Base-by-base conservation (phyloP, 148 eudicot genomes). In the Rheum nobile region DNA sequence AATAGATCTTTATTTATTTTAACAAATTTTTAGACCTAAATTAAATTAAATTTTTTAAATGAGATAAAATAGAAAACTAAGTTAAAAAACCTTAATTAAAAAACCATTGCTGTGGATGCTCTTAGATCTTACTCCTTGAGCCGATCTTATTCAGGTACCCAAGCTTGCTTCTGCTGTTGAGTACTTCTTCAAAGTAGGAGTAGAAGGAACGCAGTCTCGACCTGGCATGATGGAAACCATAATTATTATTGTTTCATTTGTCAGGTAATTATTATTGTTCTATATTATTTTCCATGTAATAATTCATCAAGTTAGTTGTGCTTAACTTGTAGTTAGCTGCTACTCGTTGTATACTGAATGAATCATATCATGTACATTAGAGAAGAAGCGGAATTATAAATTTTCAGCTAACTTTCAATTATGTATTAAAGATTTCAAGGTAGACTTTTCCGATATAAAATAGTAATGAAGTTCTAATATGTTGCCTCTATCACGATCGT, bases 101-200 rank as follows among this genome's bases (percentile, higher is more conserved):
- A n/a, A n/a, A n/a, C n/a, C n/a, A n/a, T n/a, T n/a, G n/a, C n/a
- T n/a, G n/a, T n/a, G n/a, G n/a, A n/a, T n/a, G n/a, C n/a, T n/a
- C n/a, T 22, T 28, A 63, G 8, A 63, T 63, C 69, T 26, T 63
- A 63, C 37, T 26, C 4, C 69, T 12, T 63, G 17, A 22, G 24
- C 39, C 76, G 69, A 34, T 75, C 17, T 65, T 71, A 73, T 85
- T 67, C 78, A 91, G 96, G 96, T 93, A 44, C 98, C 98, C 42
- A 90, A 91, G 82, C 88, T 93, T 76, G 98, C 91, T 68, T 89
- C 89, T 69, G 98, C 96, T 71, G 98, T 93, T 8, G 96, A 90
- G 78, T 90, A 93, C 79, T 93, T 93, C 77, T 93, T 93, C 84
- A 93, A 90, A 80, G 46, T 87, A 82, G 98, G 98, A 74, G 92